Base-by-base conservation (phyloP, 1,139 yeast genomes). In the Yamadazyma atlantica region DNA sequence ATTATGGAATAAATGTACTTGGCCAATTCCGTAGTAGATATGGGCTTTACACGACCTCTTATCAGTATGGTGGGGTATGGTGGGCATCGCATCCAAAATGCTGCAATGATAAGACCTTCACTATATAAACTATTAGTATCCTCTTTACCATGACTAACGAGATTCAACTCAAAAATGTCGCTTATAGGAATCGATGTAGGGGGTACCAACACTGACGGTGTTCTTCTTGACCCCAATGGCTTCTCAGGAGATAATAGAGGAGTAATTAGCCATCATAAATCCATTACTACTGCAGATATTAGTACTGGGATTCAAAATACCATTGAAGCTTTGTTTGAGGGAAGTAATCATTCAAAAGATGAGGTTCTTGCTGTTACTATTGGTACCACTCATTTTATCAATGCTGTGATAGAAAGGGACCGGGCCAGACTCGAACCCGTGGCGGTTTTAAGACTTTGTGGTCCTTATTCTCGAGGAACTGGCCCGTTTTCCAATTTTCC, bases 201-300 rank as follows among this genome's bases (percentile, higher is more conserved):
- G 15, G 76, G 78, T 12, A 72, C 78, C 22, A 71, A 72, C 50
- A 69, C 76, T 2, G 78, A 72, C 43, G 58, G 70, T 16, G 77
- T 72, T 15, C 49, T 72, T 13, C 36, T 72, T n/a, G 66, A 71
- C 37, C 70, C 74, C 0, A 35, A 48, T 8, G 35, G 42, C 15
- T 51, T 48, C 29, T 42, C 51, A 11, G 37, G 43, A 2, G 46
- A 39, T 43, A 15, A 47, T 39, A 42, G 62, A 35, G 65, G 69
- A 1, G 66, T 72, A 1, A 19, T 70, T 11, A 53, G 69, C 3
- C 69, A 64, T 64, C 59, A 66, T 43, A 73, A 72, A 43, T 55
- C 68, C 17, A 51, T 57, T 11, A 72, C 78, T 1, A 69, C 77
- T 3, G 50, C 58, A 1, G 70, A 70, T 40, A 73, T 71, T 5